These are phyloP conservation scores for Hevea brasiliensis DNA, from an alignment of 345 rosid genomes.

Conservation along the genomic window DNA sequence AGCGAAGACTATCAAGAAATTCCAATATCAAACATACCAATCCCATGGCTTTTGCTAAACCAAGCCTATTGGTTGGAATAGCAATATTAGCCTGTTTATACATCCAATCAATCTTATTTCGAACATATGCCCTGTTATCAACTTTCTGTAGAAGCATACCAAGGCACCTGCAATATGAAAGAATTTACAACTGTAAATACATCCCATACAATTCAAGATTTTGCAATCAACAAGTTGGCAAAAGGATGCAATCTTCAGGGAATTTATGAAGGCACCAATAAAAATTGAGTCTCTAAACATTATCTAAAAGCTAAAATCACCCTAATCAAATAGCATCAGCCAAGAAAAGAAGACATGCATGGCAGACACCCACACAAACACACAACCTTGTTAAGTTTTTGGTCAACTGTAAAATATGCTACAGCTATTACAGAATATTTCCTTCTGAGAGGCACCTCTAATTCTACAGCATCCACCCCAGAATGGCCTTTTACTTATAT, in stretches of 20 bases:
- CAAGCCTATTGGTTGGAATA: constrained; percentile 87
- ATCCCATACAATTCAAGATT: constrained; percentile 1
- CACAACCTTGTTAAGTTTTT: background rate
- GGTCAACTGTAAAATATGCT: background rate
- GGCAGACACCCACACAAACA: background rate
- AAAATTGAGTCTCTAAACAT: background rate
- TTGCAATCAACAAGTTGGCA: background rate
- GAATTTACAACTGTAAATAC: constrained; percentile 12
- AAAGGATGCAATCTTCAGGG: background rate
- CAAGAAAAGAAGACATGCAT: background rate
- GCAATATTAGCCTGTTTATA: constrained; percentile 77
- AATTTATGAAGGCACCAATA: background rate
- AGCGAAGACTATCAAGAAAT: constrained; percentile 3
- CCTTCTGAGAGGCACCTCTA: background rate
- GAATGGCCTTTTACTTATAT: background rate
- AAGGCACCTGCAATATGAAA: constrained; percentile 61
- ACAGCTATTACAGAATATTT: background rate
- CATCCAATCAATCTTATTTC: constrained; percentile 85
- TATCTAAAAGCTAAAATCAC: background rate
- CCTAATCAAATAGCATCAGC: background rate
- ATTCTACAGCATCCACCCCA: background rate
- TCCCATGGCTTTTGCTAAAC: constrained; percentile 98
- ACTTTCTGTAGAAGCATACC: constrained; percentile 94
- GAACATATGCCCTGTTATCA: constrained; percentile 76
- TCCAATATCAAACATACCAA: constrained; percentile 53